phyloP scores from a whole-genome alignment of 768 basidiomycete species.

The Mycena vulgaris region DNA sequence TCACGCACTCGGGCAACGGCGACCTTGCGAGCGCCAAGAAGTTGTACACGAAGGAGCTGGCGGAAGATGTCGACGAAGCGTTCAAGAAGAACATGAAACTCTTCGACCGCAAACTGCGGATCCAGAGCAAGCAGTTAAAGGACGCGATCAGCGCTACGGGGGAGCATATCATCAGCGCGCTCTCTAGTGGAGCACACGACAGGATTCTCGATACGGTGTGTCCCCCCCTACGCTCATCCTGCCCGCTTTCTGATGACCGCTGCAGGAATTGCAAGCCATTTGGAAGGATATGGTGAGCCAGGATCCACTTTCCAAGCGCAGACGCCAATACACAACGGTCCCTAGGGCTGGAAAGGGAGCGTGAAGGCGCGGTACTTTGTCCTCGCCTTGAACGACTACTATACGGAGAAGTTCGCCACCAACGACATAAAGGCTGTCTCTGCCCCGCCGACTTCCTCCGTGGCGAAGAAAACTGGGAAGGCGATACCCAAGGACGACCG shows the following conservation, averaged over 20 bases:
- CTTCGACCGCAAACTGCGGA: slow-evolving; percentile 54
- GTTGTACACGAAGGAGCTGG: slow-evolving; percentile 35
- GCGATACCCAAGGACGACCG: slow-evolving; percentile 28
- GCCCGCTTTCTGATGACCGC: neutral
- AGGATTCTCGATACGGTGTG: slow-evolving; percentile 46
- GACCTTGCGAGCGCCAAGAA: slow-evolving; percentile 35
- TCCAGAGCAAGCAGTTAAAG: slow-evolving; percentile 47
- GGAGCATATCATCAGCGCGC: slow-evolving; percentile 49
- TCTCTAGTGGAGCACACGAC: slow-evolving; percentile 51
- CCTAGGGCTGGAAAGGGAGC: slow-evolving; percentile 57
- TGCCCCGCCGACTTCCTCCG: neutral
- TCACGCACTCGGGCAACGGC: slow-evolving; percentile 34
- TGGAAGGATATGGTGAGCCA: too few relatives aligned
- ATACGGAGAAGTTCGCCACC: slow-evolving; percentile 30
- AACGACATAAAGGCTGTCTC: slow-evolving; percentile 9
- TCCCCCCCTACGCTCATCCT: neutral
- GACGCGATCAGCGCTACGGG: slow-evolving; percentile 33
- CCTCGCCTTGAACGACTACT: slow-evolving; percentile 42
- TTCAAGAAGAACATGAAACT: slow-evolving; percentile 49
- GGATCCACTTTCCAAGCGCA: too few relatives aligned
- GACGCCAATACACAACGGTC: too few relatives aligned
- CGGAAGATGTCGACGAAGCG: slow-evolving; percentile 41
- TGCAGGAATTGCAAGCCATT: slow-evolving; percentile 54
- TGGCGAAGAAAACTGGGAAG: neutral
- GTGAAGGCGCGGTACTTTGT: slow-evolving; percentile 57